phyloP scores from a whole-genome alignment of 352 stramenopile genomes.

The Salisapilia sapeloensis region DNA sequence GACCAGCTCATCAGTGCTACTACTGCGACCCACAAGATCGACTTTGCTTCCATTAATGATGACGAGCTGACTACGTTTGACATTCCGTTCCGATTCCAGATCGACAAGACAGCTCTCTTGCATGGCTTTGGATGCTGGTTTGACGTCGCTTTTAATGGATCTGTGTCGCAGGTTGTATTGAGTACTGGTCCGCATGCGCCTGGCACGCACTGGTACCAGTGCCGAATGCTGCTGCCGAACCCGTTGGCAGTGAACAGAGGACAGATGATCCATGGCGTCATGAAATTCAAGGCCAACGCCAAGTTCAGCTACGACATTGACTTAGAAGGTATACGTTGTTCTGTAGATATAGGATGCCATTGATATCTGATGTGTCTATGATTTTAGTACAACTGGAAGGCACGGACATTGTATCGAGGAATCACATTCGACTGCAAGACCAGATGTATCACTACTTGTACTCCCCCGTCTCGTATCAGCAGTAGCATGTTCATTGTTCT shows the following conservation, averaged over 20 bases:
- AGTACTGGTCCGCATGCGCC: conserved; percentile 62
- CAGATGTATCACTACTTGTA: conserved; percentile 92
- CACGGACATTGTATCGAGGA: conserved; percentile 66
- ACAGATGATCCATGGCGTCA: conserved; percentile 76
- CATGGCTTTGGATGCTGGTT: conserved; percentile 99
- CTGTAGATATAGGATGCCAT: neutral
- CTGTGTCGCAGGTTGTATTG: conserved; percentile 58
- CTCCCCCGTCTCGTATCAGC: conserved; percentile 11
- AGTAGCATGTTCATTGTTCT: too few relatives aligned
- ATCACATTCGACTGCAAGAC: conserved; percentile 85
- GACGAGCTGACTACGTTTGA: conserved; percentile 80
- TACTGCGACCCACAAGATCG: conserved; percentile 50
- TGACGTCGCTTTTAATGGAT: conserved; percentile 93
- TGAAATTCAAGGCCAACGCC: conserved; percentile 89
- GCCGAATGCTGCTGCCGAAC: conserved; percentile 76
- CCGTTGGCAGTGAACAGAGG: conserved; percentile 85
- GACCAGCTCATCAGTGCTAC: conserved; percentile 50
- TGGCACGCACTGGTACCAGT: conserved; percentile 88
- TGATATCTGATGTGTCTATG: conserved; percentile 1
- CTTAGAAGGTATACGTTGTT: conserved; percentile 32
- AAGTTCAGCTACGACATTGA: conserved; percentile 94
- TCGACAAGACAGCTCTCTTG: conserved; percentile 85
- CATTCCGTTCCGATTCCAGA: conserved; percentile 80
- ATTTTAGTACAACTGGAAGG: conserved; percentile 71
- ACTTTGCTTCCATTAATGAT: conserved; percentile 66